Evolutionary conservation across 805 yeast genomes (phyloP).

Genomic region (Teunomyces gatunensis): DNA sequence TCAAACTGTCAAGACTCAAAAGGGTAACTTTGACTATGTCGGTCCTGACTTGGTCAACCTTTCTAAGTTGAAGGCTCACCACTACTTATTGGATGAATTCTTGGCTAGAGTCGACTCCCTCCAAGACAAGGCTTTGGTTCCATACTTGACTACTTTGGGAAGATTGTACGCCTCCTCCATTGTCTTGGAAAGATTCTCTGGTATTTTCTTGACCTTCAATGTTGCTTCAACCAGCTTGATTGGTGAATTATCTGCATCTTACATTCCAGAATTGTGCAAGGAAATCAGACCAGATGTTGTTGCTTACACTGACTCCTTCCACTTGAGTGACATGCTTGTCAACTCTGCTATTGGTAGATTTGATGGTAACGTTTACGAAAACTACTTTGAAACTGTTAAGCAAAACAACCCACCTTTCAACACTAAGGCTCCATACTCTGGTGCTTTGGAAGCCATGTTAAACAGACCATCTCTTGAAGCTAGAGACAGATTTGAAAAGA

Average conservation of each 20-base stretch:
- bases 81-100: slow-evolving; percentile 44
- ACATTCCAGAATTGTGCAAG: slow-evolving; percentile 33
- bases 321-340: slow-evolving; percentile 74
- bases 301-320: slow-evolving; percentile 80
- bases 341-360: slow-evolving; percentile 79
- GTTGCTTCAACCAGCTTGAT: slow-evolving; percentile 51
- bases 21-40: slow-evolving; percentile 44
- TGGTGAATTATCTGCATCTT: slow-evolving; percentile 43
- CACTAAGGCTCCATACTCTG: slow-evolving; percentile 62
- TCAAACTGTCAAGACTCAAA: slow-evolving; percentile 28
- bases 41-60: slow-evolving; percentile 45
- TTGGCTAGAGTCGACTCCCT: slow-evolving; percentile 33
- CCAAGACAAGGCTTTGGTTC: slow-evolving; percentile 41
- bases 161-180: slow-evolving; percentile 58
- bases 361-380: slow-evolving; percentile 80
- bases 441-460: slow-evolving; percentile 32
- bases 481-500: slow-evolving; percentile 32
- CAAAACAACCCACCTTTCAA: slow-evolving; percentile 46
- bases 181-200: slow-evolving; percentile 65
- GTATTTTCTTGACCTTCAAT: slow-evolving; percentile 65
- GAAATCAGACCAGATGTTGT: slow-evolving; percentile 60
- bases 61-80: slow-evolving; percentile 51
- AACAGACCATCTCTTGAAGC: slow-evolving; percentile 30
- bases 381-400: slow-evolving; percentile 62
- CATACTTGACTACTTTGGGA: slow-evolving; percentile 53